Conservation (phyloP, 345 rosid genomes). For the Triadica sebifera region DNA sequence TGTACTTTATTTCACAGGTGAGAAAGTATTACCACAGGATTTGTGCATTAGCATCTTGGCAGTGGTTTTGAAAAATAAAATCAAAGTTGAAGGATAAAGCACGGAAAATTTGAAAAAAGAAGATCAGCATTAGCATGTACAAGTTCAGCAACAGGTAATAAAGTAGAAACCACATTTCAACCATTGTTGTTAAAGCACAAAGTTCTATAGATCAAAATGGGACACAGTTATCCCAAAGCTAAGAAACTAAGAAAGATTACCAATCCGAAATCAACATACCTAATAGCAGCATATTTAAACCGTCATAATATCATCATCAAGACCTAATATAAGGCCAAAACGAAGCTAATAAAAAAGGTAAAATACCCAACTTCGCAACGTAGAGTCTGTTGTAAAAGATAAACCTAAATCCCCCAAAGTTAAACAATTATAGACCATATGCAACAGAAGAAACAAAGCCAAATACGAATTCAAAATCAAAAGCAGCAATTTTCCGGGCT, state of each 20-base stretch:
- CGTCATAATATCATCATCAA: background rate
- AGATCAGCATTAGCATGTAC: background rate
- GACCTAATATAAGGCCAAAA: background rate
- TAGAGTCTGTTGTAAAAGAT: no score
- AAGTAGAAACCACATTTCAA: no score
- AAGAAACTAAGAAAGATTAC: background rate
- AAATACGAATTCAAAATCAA: no score
- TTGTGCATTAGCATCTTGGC: background rate
- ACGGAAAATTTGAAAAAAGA: background rate
- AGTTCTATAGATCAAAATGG: background rate
- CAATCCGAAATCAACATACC: background rate
- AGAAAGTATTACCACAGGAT: background rate
- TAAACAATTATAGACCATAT: no score
- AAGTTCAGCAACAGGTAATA: background rate
- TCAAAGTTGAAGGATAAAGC: background rate
- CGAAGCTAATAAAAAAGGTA: no score
- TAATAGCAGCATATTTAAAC: background rate
- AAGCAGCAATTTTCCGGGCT: background rate
- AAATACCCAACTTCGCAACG: no score
- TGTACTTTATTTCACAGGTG: background rate
- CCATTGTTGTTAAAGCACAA: background rate
- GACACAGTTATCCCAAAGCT: background rate
- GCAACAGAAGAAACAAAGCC: no score
- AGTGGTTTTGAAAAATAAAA: background rate
- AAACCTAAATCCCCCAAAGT: no score